Evolutionary conservation across 2,329 filamentous ascomycete species (phyloP).

Genomic region (Diaporthe capsici): DNA sequence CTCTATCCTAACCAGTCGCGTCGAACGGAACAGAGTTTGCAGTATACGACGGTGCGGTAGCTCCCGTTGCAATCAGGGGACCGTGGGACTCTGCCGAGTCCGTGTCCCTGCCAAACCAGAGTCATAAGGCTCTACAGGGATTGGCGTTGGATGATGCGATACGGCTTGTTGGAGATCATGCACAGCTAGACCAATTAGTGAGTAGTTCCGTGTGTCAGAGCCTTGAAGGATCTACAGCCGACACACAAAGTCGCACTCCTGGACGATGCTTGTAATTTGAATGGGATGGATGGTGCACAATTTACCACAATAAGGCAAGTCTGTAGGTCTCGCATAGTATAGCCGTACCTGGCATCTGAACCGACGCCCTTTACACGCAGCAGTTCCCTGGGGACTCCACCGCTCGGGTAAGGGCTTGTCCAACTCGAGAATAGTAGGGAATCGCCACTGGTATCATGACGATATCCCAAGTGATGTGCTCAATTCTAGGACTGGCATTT

Average conservation of each 20-base stretch:
- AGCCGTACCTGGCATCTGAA: neutral
- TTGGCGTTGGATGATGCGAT: conserved; percentile 24
- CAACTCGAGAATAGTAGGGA: neutral
- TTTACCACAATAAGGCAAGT: neutral
- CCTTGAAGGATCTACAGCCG: conserved; percentile 30
- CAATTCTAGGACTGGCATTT: neutral
- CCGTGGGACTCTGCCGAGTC: neutral
- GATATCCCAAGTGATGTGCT: too few species aligned
- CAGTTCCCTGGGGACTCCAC: neutral
- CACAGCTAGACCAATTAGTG: conserved; percentile 31
- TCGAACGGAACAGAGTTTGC: neutral
- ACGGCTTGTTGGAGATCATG: conserved; percentile 31
- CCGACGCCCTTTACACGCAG: neutral
- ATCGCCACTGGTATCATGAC: neutral
- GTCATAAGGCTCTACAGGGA: conserved; percentile 8
- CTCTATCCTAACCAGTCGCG: conserved; percentile 27
- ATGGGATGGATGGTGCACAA: neutral
- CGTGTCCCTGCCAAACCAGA: conserved; percentile 12
- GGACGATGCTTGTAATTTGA: conserved; percentile 6
- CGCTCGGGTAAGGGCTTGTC: neutral
- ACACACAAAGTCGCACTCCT: conserved; percentile 17
- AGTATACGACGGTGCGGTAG: conserved; percentile 16
- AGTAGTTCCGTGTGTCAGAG: conserved; percentile 8
- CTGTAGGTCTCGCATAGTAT: neutral
- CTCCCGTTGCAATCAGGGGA: conserved; percentile 21